Conservation (phyloP, 768 basidiomycete genomes). For the Suillus paluster region DNA sequence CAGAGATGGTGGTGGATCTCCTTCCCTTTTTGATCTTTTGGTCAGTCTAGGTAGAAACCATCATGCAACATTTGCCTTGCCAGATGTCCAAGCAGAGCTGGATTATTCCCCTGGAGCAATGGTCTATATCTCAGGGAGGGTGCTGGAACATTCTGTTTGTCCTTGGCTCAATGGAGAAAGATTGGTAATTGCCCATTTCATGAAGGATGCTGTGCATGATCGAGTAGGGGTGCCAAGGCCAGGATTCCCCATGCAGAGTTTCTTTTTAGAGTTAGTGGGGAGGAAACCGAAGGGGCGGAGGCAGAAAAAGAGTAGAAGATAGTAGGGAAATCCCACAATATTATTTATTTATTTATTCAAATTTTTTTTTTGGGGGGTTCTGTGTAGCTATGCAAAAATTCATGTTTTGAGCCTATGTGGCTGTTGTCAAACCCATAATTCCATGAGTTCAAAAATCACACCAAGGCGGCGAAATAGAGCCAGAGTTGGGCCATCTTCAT, state of each 20-base stretch:
- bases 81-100: not conserved
- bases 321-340: not conserved
- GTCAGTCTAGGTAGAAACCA: not conserved
- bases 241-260: not conserved
- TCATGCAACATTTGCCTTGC: not conserved
- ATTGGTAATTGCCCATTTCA: conserved; percentile 8
- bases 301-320: not conserved
- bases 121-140: conserved; percentile 12
- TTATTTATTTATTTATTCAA: not conserved
- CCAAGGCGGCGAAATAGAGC: no score
- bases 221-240: conserved; percentile 4
- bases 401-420: no score
- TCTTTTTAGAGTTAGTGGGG: no score
- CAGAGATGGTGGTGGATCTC: conserved; percentile 1
- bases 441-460: no score
- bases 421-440: no score
- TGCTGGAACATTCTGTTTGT: conserved; percentile 10
- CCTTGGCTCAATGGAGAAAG: conserved; percentile 6
- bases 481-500: no score
- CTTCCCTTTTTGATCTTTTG: not conserved
- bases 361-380: no score
- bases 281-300: not conserved
- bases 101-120: conserved; percentile 19
- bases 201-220: conserved; percentile 15
- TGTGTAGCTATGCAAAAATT: no score